A percentile compares a stretch with the other conserved stretches of the same genome.
phyloP scores from a whole-genome alignment of 306 rosid species.

The Erythrophleum fordii region DNA sequence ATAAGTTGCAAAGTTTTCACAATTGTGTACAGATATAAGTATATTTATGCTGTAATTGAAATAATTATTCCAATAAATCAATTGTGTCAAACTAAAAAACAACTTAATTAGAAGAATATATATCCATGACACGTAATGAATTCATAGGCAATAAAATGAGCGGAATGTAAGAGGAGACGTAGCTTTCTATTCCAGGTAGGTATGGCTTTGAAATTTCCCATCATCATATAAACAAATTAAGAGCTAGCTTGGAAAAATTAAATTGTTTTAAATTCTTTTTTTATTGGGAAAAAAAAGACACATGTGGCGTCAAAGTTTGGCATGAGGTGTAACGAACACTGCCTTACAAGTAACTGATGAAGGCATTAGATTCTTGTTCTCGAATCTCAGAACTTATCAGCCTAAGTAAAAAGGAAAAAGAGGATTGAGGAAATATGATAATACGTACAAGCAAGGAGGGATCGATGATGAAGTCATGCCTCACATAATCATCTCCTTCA shows the following conservation, averaged over 20 bases:
- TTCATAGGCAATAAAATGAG: too few relatives aligned
- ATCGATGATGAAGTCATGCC: neutral
- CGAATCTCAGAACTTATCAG: too few relatives aligned
- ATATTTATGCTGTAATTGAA: too few relatives aligned
- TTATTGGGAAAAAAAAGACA: neutral
- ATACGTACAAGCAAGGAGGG: neutral
- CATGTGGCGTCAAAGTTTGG: neutral
- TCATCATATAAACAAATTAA: neutral
- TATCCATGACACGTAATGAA: too few relatives aligned
- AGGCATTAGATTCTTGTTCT: neutral
- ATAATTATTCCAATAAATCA: too few relatives aligned
- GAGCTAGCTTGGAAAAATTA: neutral
- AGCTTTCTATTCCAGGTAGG: neutral
- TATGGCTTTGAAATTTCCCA: neutral
- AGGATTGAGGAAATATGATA: neutral
- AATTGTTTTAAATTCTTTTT: neutral
- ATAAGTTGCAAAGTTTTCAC: too few relatives aligned
- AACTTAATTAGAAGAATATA: too few relatives aligned
- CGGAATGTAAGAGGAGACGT: neutral
- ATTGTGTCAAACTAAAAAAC: too few relatives aligned
- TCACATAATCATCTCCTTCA: neutral
- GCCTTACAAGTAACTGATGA: neutral
- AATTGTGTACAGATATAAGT: too few relatives aligned
- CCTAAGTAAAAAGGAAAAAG: too few relatives aligned
- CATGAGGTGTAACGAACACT: neutral